phyloP scores from a whole-genome alignment of 768 basidiomycete genomes.

The Lactarius sanguifluus region DNA sequence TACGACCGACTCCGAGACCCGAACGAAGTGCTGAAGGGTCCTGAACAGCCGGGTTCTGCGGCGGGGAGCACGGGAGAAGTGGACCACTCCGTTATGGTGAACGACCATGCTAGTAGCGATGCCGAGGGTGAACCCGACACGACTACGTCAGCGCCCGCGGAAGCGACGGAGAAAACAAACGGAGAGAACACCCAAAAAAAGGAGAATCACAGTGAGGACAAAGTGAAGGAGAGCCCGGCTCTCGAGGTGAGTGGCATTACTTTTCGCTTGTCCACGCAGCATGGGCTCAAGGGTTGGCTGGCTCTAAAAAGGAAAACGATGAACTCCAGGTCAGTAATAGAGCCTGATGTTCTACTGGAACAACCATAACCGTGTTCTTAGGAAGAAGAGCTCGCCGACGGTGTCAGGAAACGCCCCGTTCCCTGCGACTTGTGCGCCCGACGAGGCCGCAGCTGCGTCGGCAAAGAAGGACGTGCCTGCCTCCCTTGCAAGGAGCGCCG shows the following conservation, averaged over 20 bases:
- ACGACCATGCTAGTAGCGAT: slow-evolving; percentile 23
- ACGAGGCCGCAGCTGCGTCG: slow-evolving; percentile 23
- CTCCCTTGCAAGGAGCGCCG: slow-evolving; percentile 28
- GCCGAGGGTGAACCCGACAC: slow-evolving; percentile 27
- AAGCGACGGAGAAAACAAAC: slow-evolving; percentile 15
- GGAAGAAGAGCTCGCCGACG: slow-evolving; percentile 26
- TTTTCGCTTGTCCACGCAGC: neutral
- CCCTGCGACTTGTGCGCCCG: slow-evolving; percentile 23
- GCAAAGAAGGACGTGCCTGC: slow-evolving; percentile 26
- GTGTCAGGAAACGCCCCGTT: slow-evolving; percentile 23
- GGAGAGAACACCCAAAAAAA: slow-evolving; percentile 12
- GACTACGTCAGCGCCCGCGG: slow-evolving; percentile 13
- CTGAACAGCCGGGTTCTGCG: slow-evolving; percentile 8
- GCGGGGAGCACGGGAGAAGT: slow-evolving; percentile 16
- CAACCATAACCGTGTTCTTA: neutral
- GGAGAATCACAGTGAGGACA: slow-evolving; percentile 12
- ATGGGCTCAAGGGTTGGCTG: neutral
- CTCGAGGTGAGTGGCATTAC: slow-evolving; percentile 17
- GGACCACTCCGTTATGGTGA: slow-evolving; percentile 17
- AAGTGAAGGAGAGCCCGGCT: slow-evolving; percentile 15
- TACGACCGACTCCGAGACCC: slow-evolving; percentile 19
- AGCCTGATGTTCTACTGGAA: neutral
- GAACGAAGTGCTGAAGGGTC: slow-evolving; percentile 1
- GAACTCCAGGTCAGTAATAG: slow-evolving; percentile 23
- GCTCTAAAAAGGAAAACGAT: slow-evolving; percentile 20